Evolutionary conservation across 2,329 filamentous ascomycete species (phyloP), one percentile per base, ranked within the genome.

Genomic region (Xylaria sp.): DNA sequence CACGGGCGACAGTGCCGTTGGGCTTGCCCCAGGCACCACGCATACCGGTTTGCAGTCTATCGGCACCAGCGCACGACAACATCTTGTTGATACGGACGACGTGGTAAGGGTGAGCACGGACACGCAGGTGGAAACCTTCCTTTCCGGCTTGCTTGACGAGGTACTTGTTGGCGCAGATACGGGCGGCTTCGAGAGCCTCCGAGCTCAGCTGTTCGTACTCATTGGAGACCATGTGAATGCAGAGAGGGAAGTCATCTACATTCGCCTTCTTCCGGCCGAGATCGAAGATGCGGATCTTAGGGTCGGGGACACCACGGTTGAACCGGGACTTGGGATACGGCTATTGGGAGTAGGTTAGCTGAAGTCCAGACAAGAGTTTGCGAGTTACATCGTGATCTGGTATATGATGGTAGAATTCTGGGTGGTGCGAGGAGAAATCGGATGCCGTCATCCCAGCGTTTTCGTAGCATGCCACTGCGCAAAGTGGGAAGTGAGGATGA

Each of bases 61-160:
- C 96, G 91, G 96, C 96, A 90, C 96, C 96, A 82, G 96, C 96
- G 86, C 96, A 99, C 83, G 96, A 98, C 94, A 99, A 95, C 96
- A 99, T 99, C 93, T 99, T 99, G 94, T 99, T 99, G 94, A 99
- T 99, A 87, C 96, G 96, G 90, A 99, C 92, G 87, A 99, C 96
- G 90, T 99, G 96, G 94, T 93, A 99, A 78, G 96, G 96, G 90
- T 99, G 96, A 82, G 94, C 94, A 83, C 96, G 90, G 82, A 92
- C 88, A 79, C 90, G 90, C 77, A 92, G 85, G 83, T 92, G 90
- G 89, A 92, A 92, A 81, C 85, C 84, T 81, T 92, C 90, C 88
- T 92, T 92, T 84, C 90, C 90, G 78, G 86, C 84, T 79, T 85
- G 84, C 88, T 92, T 92, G 84, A 91, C 89, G 75, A 92, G 84